Conservation (phyloP, 1,139 yeast genomes). For the Kodamaea arcana region DNA sequence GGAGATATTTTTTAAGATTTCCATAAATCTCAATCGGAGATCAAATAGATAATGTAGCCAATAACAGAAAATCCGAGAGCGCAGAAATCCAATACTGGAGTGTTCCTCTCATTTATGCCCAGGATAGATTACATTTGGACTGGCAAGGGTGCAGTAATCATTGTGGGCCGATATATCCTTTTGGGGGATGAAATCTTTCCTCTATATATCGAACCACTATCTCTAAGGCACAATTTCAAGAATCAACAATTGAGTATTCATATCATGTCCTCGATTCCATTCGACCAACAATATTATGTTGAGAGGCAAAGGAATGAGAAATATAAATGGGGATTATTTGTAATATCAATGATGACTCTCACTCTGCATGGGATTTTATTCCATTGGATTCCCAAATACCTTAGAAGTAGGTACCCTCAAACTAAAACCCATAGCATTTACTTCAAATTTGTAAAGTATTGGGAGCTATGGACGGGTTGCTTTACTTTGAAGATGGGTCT, state of each 20-base stretch:
- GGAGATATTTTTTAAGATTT: constrained; percentile 7
- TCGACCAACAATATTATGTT: constrained; percentile 28
- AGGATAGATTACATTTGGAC: too few species aligned
- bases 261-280: constrained; percentile 22
- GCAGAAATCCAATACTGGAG: neutral
- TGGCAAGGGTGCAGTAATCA: too few species aligned
- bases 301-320: constrained; percentile 33
- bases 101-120: too few species aligned
- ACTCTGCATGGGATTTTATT: constrained; percentile 37
- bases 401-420: constrained; percentile 13
- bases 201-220: neutral
- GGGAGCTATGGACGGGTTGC: constrained; percentile 29
- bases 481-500: constrained; percentile 19
- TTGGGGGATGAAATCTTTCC: too few species aligned
- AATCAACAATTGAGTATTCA: neutral
- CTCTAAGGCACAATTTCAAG: neutral
- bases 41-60: constrained; percentile 46
- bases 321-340: constrained; percentile 37
- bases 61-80: constrained; percentile 1
- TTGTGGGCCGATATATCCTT: constrained; percentile 1
- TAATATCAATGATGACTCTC: constrained; percentile 23
- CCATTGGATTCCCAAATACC: constrained; percentile 36
- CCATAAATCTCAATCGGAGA: constrained; percentile 47
- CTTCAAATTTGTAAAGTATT: constrained; percentile 24
- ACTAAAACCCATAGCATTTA: constrained; percentile 10